phyloP scores from a whole-genome alignment of 805 yeast genomes.

The Lachancea quebecensis region DNA sequence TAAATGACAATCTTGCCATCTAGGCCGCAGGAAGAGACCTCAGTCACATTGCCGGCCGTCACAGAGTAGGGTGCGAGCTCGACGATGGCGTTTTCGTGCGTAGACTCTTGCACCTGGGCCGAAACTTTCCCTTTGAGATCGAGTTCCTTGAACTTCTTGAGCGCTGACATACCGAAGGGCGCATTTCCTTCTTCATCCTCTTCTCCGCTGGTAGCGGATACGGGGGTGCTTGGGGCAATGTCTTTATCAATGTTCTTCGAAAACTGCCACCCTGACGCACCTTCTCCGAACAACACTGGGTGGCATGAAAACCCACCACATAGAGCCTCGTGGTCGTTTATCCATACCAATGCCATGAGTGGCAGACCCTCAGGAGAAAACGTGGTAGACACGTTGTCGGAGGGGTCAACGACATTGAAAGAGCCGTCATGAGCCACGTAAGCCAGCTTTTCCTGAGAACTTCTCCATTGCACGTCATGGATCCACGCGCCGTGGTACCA shows the following conservation, averaged over 20 bases:
- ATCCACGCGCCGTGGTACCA: conserved; percentile 76
- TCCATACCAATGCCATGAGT: conserved; percentile 67
- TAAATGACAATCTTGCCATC: conserved; percentile 91
- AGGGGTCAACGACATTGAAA: conserved; percentile 65
- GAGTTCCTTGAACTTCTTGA: conserved; percentile 91
- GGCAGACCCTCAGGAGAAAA: conserved; percentile 51
- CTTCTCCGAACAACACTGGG: conserved; percentile 79
- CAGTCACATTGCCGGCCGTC: conserved; percentile 45
- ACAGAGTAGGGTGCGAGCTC: conserved; percentile 49
- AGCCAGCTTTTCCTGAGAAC: conserved; percentile 69
- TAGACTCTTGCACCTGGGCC: conserved; percentile 46
- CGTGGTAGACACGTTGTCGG: conserved; percentile 17
- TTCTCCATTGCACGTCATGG: conserved; percentile 82
- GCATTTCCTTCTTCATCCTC: conserved; percentile 47
- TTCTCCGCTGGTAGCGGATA: conserved; percentile 29
- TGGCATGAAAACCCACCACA: conserved; percentile 93
- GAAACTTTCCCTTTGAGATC: conserved; percentile 84
- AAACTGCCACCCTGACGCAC: conserved; percentile 54
- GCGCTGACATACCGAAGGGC: conserved; percentile 61
- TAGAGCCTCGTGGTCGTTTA: conserved; percentile 56
- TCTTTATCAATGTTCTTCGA: conserved; percentile 53
- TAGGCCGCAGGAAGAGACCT: conserved; percentile 70
- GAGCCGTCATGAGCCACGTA: conserved; percentile 83
- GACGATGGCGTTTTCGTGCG: conserved; percentile 87
- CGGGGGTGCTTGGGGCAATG: conserved; percentile 6